phyloP scores from a whole-genome alignment of 371 early-diverging fungal genomes.

The Syncephalastrum sp. region DNA sequence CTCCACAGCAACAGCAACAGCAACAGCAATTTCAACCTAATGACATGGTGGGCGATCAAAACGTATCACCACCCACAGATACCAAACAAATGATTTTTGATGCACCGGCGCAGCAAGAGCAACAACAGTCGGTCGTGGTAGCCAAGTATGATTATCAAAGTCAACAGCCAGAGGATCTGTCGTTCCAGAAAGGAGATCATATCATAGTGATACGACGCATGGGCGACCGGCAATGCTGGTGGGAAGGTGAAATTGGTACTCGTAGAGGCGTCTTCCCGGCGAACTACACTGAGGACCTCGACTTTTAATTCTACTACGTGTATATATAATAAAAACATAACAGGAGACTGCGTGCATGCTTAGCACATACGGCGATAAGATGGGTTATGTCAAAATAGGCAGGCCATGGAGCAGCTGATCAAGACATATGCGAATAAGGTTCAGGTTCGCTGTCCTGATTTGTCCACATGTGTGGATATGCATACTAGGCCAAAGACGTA shows the following conservation, averaged over 20 bases:
- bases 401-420: too few species aligned
- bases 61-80: background rate
- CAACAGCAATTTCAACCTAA: background rate
- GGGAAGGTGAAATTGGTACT: slow-evolving; percentile 71
- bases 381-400: too few species aligned
- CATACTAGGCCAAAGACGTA: too few species aligned
- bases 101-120: background rate
- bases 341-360: too few species aligned
- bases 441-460: too few species aligned
- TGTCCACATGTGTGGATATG: too few species aligned
- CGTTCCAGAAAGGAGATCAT: slow-evolving; percentile 71
- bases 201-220: slow-evolving; percentile 67
- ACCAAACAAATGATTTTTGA: slow-evolving; percentile 5
- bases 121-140: slow-evolving; percentile 38
- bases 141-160: slow-evolving; percentile 74
- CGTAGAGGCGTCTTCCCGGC: slow-evolving; percentile 53
- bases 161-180: slow-evolving; percentile 64
- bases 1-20: background rate
- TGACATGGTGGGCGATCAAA: background rate
- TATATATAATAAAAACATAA: too few species aligned
- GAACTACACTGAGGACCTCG: slow-evolving; percentile 33
- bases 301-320: too few species aligned
- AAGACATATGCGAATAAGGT: too few species aligned
- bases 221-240: slow-evolving; percentile 71
- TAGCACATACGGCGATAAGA: too few species aligned